These are phyloP conservation scores for Ballota nigra DNA, from an alignment of 257 asterid genomes.

Conservation along the genomic window DNA sequence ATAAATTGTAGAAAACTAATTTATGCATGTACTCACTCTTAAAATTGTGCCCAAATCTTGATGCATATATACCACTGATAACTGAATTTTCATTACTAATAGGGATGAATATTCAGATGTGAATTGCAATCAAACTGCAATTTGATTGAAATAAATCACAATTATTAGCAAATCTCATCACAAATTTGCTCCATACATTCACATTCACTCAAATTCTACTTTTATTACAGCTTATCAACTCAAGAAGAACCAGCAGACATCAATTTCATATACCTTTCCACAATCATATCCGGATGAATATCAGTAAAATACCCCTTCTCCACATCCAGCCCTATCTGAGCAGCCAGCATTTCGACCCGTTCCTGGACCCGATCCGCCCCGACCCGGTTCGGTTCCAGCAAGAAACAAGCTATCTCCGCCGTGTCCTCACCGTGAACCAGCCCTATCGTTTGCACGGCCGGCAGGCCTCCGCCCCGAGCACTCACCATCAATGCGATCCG, in stretches of 20 bases:
- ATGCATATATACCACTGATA: too few relatives aligned
- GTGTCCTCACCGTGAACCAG: slow-evolving; percentile 67
- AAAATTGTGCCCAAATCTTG: too few relatives aligned
- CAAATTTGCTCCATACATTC: not conserved
- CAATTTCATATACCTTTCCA: slow-evolving; percentile 47
- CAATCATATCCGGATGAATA: slow-evolving; percentile 56
- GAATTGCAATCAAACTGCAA: too few relatives aligned
- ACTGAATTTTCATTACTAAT: too few relatives aligned
- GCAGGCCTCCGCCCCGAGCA: slow-evolving; percentile 73
- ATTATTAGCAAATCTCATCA: not conserved
- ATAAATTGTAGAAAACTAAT: too few relatives aligned
- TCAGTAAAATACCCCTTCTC: slow-evolving; percentile 68
- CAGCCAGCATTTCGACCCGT: slow-evolving; percentile 60
- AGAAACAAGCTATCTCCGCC: slow-evolving; percentile 60
- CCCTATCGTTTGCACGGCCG: slow-evolving; percentile 59
- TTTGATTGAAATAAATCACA: too few relatives aligned
- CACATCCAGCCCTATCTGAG: slow-evolving; percentile 53
- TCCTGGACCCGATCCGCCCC: slow-evolving; percentile 69
- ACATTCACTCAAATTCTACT: not conserved
- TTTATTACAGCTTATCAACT: not conserved
- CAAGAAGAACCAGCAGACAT: slow-evolving; percentile 40
- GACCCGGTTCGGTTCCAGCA: slow-evolving; percentile 54
- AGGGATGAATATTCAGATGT: too few relatives aligned
- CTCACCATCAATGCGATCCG: slow-evolving; percentile 61
- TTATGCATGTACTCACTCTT: too few relatives aligned